Evolutionary conservation across 192 early-diverging fungal genomes (phyloP).

Genomic region (Pilobolus umbonatus): DNA sequence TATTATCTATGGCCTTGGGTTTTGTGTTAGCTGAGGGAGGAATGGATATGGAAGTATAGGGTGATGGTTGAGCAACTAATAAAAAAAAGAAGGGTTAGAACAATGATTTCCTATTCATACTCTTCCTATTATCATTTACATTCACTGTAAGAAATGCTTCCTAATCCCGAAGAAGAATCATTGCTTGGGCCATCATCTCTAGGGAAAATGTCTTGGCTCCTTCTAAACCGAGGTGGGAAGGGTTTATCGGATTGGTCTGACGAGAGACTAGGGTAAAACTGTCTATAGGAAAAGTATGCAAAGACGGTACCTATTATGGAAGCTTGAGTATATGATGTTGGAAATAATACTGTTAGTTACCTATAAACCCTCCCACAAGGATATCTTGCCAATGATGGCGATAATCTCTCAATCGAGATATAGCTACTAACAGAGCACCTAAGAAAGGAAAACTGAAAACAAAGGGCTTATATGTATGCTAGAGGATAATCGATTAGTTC

Average conservation of each 20-base stretch:
- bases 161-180: no score
- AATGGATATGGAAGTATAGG: no score
- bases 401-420: conserved; percentile 68
- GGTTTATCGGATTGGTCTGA: conserved; percentile 1
- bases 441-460: conserved; percentile 54
- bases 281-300: conserved; percentile 62
- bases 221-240: conserved; percentile 8
- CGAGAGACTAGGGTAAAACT: conserved; percentile 55
- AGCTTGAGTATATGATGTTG: neutral
- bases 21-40: no score
- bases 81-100: no score
- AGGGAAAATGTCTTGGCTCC: conserved; percentile 1
- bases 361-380: conserved; percentile 55
- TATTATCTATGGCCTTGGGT: no score
- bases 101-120: no score
- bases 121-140: no score
- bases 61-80: no score
- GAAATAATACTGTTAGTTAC: conserved; percentile 25
- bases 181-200: neutral
- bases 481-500: neutral
- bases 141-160: no score
- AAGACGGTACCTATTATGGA: conserved; percentile 48
- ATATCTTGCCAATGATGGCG: conserved; percentile 83
- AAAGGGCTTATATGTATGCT: conserved; percentile 66
- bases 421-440: conserved; percentile 53